These are phyloP conservation scores for Epichloe scottii DNA, from an alignment of 2,329 filamentous ascomycete genomes.

Conservation along the genomic window DNA sequence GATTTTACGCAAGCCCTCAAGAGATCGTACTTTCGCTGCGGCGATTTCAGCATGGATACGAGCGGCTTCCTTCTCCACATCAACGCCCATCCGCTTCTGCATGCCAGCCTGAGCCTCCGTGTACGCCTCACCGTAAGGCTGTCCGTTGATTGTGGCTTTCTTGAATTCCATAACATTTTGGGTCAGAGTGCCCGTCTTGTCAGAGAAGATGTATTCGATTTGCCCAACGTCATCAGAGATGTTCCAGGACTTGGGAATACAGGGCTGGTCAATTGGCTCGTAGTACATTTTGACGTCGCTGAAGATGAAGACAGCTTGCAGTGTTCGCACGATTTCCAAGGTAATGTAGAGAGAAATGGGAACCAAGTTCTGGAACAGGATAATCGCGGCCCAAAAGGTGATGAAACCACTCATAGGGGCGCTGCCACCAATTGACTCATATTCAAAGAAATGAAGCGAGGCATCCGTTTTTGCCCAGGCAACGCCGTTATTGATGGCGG, in stretches of 20 bases:
- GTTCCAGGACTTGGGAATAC: constrained; percentile 96
- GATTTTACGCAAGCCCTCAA: constrained; percentile 59
- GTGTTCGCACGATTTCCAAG: constrained; percentile 84
- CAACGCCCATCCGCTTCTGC: constrained; percentile 79
- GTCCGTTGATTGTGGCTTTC: constrained; percentile 92
- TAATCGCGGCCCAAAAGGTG: constrained; percentile 90
- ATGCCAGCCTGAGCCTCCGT: constrained; percentile 95
- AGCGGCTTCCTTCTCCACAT: constrained; percentile 69
- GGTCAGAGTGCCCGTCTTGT: constrained; percentile 92
- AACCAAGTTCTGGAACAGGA: constrained; percentile 96
- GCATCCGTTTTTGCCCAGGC: constrained; percentile 65
- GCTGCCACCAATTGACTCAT: constrained; percentile 63
- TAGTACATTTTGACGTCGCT: constrained; percentile 97
- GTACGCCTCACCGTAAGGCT: constrained; percentile 92
- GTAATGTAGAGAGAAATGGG: constrained; percentile 97
- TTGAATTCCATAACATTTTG: constrained; percentile 99
- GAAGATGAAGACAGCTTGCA: constrained; percentile 95
- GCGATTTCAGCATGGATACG: constrained; percentile 68
- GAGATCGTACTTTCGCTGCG: constrained; percentile 58
- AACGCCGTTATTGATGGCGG: constrained; percentile 73
- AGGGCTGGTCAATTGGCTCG: constrained; percentile 83
- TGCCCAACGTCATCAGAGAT: constrained; percentile 97
- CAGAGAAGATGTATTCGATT: constrained; percentile 98
- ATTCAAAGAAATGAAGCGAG: constrained; percentile 74
- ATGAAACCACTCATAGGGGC: constrained; percentile 79